A percentile compares a stretch with the other conserved stretches of the same genome.
Conservation (phyloP, 2,329 filamentous ascomycete genomes). For the Epichloe gansuensis region DNA sequence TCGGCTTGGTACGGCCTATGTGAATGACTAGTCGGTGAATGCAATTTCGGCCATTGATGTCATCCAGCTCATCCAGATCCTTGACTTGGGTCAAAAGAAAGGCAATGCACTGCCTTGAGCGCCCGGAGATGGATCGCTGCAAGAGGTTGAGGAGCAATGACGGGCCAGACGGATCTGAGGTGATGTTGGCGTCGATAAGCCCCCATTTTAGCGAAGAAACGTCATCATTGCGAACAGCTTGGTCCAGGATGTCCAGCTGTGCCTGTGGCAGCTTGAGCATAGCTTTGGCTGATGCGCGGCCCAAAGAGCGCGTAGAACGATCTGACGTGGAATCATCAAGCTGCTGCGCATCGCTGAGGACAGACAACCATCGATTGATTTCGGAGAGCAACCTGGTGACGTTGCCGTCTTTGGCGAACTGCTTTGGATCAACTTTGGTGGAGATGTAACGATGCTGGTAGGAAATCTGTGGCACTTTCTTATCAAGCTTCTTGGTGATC, state of each 20-base stretch:
- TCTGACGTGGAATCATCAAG: slow-evolving; percentile 64
- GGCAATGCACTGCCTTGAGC: slow-evolving; percentile 57
- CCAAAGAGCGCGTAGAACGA: slow-evolving; percentile 63
- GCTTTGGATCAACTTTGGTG: slow-evolving; percentile 78
- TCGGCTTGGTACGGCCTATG: slow-evolving; percentile 63
- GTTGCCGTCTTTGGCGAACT: slow-evolving; percentile 66
- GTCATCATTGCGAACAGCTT: slow-evolving; percentile 59
- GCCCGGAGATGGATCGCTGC: slow-evolving; percentile 62
- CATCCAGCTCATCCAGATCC: slow-evolving; percentile 72
- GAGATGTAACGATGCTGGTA: slow-evolving; percentile 79
- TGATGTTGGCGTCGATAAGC: slow-evolving; percentile 44
- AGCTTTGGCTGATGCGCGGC: slow-evolving; percentile 63
- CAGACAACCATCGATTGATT: slow-evolving; percentile 87
- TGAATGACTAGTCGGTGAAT: slow-evolving; percentile 87
- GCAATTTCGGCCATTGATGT: slow-evolving; percentile 89
- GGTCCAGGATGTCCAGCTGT: slow-evolving; percentile 59
- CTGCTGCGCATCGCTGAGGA: slow-evolving; percentile 65
- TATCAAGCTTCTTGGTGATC: slow-evolving; percentile 98
- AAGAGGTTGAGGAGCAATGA: slow-evolving; percentile 67
- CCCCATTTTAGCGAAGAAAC: slow-evolving; percentile 41
- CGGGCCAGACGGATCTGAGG: slow-evolving; percentile 33
- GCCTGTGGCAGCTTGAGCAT: slow-evolving; percentile 59
- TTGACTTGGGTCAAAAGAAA: slow-evolving; percentile 56
- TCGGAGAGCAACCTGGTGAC: slow-evolving; percentile 37
- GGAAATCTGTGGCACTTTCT: slow-evolving; percentile 67